Evolutionary conservation across 345 rosid genomes (phyloP).

Genomic region (Viola odorata): DNA sequence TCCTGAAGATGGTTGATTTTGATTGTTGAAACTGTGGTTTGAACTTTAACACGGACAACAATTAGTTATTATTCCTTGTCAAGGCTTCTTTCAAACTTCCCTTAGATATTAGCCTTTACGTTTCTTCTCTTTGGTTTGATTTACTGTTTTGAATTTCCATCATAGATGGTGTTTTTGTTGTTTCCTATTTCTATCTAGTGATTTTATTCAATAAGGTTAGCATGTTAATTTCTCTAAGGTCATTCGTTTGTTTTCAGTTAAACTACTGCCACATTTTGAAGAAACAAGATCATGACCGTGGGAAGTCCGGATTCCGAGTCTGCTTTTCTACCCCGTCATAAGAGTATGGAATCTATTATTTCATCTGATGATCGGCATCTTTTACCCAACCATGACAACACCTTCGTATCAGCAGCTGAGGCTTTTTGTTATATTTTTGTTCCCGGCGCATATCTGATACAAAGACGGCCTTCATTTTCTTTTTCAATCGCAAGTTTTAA

Average conservation of each 20-base stretch:
- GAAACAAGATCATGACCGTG: slow-evolving; percentile 51
- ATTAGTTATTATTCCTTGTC: neutral
- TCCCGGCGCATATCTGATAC: neutral
- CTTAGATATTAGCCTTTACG: neutral
- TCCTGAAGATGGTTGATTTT: too few species aligned
- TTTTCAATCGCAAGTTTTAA: slow-evolving; percentile 10
- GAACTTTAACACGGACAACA: neutral
- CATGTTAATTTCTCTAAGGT: neutral
- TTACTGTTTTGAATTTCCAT: neutral
- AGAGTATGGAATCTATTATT: slow-evolving; percentile 9
- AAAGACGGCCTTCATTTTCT: slow-evolving; percentile 1
- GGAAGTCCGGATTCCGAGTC: slow-evolving; percentile 49
- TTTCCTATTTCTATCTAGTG: neutral
- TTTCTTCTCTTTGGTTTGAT: neutral
- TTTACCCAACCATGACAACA: neutral
- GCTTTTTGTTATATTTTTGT: neutral
- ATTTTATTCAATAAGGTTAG: neutral
- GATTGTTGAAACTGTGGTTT: neutral
- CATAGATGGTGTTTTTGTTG: neutral
- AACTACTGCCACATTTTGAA: slow-evolving; percentile 66
- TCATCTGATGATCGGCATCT: neutral
- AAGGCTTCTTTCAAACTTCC: neutral
- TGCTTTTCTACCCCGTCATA: slow-evolving; percentile 46
- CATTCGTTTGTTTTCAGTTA: slow-evolving; percentile 35
- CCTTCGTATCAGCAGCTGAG: slow-evolving; percentile 15